Evolutionary conservation across 306 rosid genomes (phyloP), one percentile per base, ranked within the genome.

Genomic region (Cicer chorassanicum): DNA sequence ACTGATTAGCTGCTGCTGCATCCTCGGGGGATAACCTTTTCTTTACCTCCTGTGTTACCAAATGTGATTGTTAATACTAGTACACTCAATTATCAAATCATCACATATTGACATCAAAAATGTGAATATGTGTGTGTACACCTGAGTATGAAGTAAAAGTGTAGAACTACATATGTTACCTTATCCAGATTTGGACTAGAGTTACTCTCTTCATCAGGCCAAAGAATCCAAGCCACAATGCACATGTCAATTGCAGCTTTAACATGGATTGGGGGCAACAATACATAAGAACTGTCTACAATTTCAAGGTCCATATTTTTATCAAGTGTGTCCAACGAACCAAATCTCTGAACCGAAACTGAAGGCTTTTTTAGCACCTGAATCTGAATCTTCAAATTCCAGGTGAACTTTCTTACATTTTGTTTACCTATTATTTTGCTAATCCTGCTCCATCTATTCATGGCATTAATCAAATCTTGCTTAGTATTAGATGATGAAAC

Each of bases 191-290:
- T 91, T 16, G 93, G 96, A 82, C 78, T 83, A 70, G 95, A 88
- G 84, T 86, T 91, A 78, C 94, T 88, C 86, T 87, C 97, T 76
- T 94, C 98, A 80, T 91, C 97, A n/a, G 98, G 97, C 97, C 98
- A 94, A 64, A 94, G 93, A 86, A 94, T 81, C 98, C 98, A 94
- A 39, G 95, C 79, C 66, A 86, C 91, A 72, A 90, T 74, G 78
- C 90, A 87, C 82, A 88, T 66, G 74, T 94, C 98, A 84, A 91
- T 86, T 78, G 90, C 95, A 84, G 84, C 82, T 65, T 72, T 78
- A 65, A 88, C 76, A 60, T 63, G 76, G 64, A 90, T 79, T 3
- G 90, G 81, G 59, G 98, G 77, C 76, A 90, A 81, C 75, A 91
- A 72, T 24, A 90, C 18, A 24, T 79, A 90, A 34, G 90, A 88